Conservation (phyloP, 2,329 filamentous ascomycete genomes). For the Fonsecaea pedrosoi region DNA sequence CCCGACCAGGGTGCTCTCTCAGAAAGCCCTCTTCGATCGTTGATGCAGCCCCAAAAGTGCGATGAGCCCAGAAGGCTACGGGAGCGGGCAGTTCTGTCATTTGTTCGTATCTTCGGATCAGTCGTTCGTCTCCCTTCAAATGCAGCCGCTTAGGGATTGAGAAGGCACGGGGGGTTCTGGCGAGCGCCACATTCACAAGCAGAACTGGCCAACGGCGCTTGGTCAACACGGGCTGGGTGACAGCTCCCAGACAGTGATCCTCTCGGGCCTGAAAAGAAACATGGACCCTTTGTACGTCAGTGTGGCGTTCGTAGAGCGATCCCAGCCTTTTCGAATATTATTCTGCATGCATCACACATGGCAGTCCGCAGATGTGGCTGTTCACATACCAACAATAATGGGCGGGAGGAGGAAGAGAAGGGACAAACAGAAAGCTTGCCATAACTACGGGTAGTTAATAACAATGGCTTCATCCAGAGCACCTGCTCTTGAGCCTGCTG, state of each 20-base stretch:
- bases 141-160: not conserved
- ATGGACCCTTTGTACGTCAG: slow-evolving; percentile 22
- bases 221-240: not conserved
- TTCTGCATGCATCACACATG: not conserved
- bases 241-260: not conserved
- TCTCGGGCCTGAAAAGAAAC: not conserved
- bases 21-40: slow-evolving; percentile 8
- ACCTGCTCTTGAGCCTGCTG: slow-evolving; percentile 32
- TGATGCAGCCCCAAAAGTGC: slow-evolving; percentile 14
- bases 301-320: slow-evolving; percentile 10
- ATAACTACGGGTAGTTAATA: not conserved
- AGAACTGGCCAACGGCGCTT: slow-evolving; percentile 5
- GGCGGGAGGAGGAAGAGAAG: slow-evolving; percentile 1
- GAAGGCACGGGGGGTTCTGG: not conserved
- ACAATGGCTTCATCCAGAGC: slow-evolving; percentile 31
- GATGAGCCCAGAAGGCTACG: slow-evolving; percentile 11
- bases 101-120: slow-evolving; percentile 13
- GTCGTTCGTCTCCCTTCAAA: not conserved
- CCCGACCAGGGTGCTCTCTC: slow-evolving; percentile 17
- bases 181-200: slow-evolving; percentile 13
- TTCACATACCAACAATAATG: not conserved
- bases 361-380: slow-evolving; percentile 8
- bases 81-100: slow-evolving; percentile 16
- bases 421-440: not conserved
- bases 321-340: slow-evolving; percentile 16